These are phyloP conservation scores for Pelargonium citronellum DNA, from an alignment of 441 rosid species.

Conservation along the genomic window DNA sequence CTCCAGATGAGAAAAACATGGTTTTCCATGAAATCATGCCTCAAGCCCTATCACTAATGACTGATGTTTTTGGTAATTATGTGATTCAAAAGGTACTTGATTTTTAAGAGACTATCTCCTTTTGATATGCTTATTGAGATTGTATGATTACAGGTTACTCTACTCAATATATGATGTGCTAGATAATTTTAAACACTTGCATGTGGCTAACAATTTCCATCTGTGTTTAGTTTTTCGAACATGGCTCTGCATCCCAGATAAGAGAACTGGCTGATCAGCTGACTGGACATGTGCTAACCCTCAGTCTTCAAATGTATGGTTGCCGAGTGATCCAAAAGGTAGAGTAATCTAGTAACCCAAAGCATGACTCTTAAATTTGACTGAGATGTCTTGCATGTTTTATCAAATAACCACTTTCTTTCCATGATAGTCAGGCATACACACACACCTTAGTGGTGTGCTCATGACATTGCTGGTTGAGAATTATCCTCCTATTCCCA, in stretches of 20 bases:
- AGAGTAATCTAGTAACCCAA: constrained; percentile 9
- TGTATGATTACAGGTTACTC: not conserved
- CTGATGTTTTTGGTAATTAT: constrained; percentile 81
- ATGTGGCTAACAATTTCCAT: not conserved
- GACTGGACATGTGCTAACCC: constrained; percentile 63
- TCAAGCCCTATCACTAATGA: constrained; percentile 58
- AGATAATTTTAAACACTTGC: not conserved
- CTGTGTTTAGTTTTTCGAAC: constrained; percentile 64
- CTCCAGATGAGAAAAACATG: constrained; percentile 56
- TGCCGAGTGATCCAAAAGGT: constrained; percentile 86
- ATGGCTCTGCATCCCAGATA: constrained; percentile 58
- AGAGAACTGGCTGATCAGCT: constrained; percentile 69
- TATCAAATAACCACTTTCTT: not conserved
- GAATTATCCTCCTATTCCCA: not conserved
- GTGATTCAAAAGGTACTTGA: constrained; percentile 67
- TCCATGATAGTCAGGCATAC: not conserved
- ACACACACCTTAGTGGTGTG: not conserved
- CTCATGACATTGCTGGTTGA: not conserved
- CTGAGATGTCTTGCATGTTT: not conserved
- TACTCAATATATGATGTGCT: not conserved
- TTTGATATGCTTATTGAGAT: constrained; percentile 4
- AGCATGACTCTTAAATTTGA: not conserved
- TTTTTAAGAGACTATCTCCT: constrained; percentile 9
- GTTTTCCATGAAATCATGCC: constrained; percentile 67
- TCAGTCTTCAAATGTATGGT: constrained; percentile 84